Percentiles rank a stretch among this genome's conserved stretches.
Evolutionary conservation across 495 filamentous ascomycete genomes (phyloP).

Genomic region (Podospora comata): DNA sequence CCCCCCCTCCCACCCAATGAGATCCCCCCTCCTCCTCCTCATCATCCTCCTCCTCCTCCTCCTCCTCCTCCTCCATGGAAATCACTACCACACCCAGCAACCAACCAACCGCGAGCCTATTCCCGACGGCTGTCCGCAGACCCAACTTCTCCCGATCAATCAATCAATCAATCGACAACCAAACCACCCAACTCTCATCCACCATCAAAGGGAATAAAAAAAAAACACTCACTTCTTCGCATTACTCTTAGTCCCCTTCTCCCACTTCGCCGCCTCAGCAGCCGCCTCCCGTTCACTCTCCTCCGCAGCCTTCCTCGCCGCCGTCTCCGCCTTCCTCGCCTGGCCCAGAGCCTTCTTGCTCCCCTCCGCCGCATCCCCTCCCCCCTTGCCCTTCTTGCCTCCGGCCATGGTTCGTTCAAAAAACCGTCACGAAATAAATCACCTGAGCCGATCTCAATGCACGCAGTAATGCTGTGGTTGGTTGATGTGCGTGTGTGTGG

Average conservation of each 20-base stretch:
- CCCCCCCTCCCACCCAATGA: no score
- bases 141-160: background rate
- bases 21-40: no score
- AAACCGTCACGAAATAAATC: background rate
- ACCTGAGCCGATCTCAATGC: background rate
- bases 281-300: constrained; percentile 64
- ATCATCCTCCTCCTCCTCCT: no score
- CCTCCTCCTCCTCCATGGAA: background rate
- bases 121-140: background rate
- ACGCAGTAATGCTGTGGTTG: background rate
- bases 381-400: constrained; percentile 60
- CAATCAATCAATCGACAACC: no score
- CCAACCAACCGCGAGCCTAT: background rate
- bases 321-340: constrained; percentile 87
- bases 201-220: background rate
- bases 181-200: no score
- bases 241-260: constrained; percentile 76
- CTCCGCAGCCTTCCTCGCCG: constrained; percentile 68
- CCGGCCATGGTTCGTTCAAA: constrained; percentile 42
- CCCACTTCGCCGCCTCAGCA: constrained; percentile 75
- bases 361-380: constrained; percentile 46
- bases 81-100: background rate
- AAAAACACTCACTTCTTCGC: constrained; percentile 70
- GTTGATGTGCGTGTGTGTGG: background rate
- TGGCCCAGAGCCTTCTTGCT: constrained; percentile 90